Conservation (phyloP, 1,139 yeast species). For the Chernovozyma aurita region DNA sequence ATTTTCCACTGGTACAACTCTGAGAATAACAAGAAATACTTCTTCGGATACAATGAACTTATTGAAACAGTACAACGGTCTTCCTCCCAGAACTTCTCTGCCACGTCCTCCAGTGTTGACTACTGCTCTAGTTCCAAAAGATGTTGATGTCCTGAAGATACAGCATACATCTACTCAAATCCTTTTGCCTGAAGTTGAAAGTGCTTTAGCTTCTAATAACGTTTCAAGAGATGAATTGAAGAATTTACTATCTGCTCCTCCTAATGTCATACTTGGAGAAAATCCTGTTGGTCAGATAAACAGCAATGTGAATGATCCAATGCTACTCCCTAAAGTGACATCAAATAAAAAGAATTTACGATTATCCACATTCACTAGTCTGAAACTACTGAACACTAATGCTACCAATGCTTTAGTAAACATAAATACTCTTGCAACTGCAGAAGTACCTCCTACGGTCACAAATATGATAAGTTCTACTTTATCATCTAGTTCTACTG, state of each 20-base stretch:
- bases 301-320: too few relatives aligned
- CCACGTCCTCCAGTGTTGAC: neutral
- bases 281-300: too few relatives aligned
- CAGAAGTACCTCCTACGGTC: neutral
- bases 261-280: too few relatives aligned
- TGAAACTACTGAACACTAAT: slow-evolving; percentile 4
- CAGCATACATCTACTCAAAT: neutral
- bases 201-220: neutral
- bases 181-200: neutral
- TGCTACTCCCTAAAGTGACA: slow-evolving; percentile 1
- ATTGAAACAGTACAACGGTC: neutral
- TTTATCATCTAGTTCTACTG: neutral
- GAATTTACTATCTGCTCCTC: too few relatives aligned
- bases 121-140: neutral
- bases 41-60: neutral
- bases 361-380: slow-evolving; percentile 3
- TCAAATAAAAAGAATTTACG: slow-evolving; percentile 3
- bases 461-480: neutral
- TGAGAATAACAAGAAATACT: neutral
- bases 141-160: neutral
- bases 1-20: too few relatives aligned
- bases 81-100: neutral
- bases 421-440: neutral
- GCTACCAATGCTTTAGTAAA: slow-evolving; percentile 4
- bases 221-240: too few relatives aligned